phyloP scores from a whole-genome alignment of 2,329 filamentous ascomycete genomes.

The Scedosporium boydii region DNA sequence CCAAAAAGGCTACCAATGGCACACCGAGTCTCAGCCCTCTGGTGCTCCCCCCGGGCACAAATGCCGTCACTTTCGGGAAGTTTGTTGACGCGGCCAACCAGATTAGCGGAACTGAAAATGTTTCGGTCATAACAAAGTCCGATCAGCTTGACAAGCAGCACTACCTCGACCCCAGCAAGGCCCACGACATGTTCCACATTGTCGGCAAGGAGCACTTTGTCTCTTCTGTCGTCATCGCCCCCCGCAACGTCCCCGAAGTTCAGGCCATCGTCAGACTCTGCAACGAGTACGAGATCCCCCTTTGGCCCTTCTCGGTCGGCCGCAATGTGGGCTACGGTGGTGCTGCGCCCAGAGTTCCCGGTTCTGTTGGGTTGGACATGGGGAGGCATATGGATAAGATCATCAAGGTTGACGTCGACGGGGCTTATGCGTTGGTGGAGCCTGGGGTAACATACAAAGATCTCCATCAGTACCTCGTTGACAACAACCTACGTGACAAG shows the following conservation, averaged over 20 bases:
- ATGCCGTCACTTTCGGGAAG: conserved; percentile 11
- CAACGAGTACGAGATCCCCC: conserved; percentile 33
- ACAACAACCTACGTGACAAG: conserved; percentile 25
- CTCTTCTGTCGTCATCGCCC: conserved; percentile 25
- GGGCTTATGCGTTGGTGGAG: conserved; percentile 41
- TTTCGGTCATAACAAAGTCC: conserved; percentile 8
- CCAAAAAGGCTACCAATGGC: not conserved
- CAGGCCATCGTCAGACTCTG: conserved; percentile 34
- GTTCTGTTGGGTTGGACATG: conserved; percentile 40
- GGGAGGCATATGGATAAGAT: conserved; percentile 43
- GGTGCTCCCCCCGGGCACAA: conserved; percentile 1
- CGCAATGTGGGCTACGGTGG: conserved; percentile 45
- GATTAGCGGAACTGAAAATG: conserved; percentile 17
- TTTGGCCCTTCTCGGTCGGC: conserved; percentile 40
- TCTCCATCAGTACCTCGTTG: conserved; percentile 38
- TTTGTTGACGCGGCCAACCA: conserved; percentile 12
- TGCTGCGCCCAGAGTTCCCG: conserved; percentile 41
- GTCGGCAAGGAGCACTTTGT: conserved; percentile 32
- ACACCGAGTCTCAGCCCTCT: not conserved
- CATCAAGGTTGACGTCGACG: conserved; percentile 38
- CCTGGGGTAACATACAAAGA: conserved; percentile 45
- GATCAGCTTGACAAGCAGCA: conserved; percentile 11
- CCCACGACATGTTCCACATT: conserved; percentile 28
- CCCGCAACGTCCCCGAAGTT: conserved; percentile 28
- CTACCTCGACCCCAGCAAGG: conserved; percentile 14